Percentiles rank a stretch among this genome's conserved stretches.
Evolutionary conservation across 192 early-diverging fungal genomes (phyloP).

Genomic region (Linnemannia exigua): DNA sequence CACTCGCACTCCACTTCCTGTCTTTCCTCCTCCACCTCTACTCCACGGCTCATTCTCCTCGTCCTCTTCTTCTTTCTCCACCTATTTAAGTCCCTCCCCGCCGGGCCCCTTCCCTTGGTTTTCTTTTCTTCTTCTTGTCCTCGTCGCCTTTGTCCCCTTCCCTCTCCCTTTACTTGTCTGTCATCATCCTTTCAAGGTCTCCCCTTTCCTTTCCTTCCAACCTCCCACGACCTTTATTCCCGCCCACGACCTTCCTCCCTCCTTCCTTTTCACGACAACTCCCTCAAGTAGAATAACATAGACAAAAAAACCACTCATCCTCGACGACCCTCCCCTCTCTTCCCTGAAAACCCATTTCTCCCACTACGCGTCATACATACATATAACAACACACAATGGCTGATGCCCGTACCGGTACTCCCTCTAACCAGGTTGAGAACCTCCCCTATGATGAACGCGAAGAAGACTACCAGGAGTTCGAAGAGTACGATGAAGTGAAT

Average conservation of each 20-base stretch:
- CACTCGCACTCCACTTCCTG: not conserved
- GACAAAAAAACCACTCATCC: not conserved
- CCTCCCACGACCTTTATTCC: not conserved
- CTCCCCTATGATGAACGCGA: conserved; percentile 55
- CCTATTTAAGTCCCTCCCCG: conserved; percentile 17
- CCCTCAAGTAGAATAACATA: conserved; percentile 1
- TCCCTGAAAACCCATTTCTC: not conserved
- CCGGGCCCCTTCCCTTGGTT: not conserved
- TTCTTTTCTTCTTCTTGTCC: conserved; percentile 20
- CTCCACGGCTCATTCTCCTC: not conserved
- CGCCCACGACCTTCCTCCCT: not conserved
- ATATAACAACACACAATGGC: conserved; percentile 14
- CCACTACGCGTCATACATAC: not conserved
- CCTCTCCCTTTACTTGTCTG: conserved; percentile 13
- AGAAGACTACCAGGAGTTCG: conserved; percentile 57
- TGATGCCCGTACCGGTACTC: conserved; percentile 18
- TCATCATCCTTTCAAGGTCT: conserved; percentile 5
- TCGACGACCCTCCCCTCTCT: conserved; percentile 12
- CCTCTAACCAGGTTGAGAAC: conserved; percentile 48
- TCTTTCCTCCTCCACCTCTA: not conserved
- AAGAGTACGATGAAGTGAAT: conserved; percentile 53
- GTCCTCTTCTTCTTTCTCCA: conserved; percentile 38
- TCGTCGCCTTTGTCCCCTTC: conserved; percentile 34
- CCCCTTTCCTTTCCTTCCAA: not conserved
- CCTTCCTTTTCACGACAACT: conserved; percentile 3